Evolutionary conservation across 805 yeast genomes (phyloP).

Genomic region (Candida qinlingensis): DNA sequence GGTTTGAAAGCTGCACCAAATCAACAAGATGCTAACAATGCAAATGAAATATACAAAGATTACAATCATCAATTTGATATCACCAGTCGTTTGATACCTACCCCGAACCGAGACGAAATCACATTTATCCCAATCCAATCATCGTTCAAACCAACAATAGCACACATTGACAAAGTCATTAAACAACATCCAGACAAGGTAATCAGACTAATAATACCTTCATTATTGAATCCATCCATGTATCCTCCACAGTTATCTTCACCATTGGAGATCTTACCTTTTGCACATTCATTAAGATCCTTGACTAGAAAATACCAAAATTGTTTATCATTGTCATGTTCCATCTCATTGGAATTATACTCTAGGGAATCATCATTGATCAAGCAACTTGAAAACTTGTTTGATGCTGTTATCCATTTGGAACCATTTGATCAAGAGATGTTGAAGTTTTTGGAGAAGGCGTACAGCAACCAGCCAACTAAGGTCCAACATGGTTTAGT

Average conservation of each 20-base stretch:
- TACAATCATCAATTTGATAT: constrained; percentile 71
- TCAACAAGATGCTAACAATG: constrained; percentile 17
- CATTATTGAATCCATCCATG: constrained; percentile 72
- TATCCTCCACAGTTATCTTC: constrained; percentile 49
- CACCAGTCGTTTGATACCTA: constrained; percentile 63
- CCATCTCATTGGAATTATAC: constrained; percentile 62
- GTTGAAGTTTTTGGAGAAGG: constrained; percentile 58
- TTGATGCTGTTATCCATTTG: constrained; percentile 66
- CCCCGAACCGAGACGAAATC: constrained; percentile 58
- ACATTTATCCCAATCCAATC: constrained; percentile 42
- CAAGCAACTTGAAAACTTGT: constrained; percentile 49
- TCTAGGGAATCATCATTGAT: constrained; percentile 46
- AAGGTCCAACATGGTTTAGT: constrained; percentile 84
- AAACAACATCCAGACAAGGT: constrained; percentile 40
- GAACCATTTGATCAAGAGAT: constrained; percentile 80
- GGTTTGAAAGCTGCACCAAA: constrained; percentile 42
- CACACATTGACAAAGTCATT: constrained; percentile 40
- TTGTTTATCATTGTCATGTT: constrained; percentile 45
- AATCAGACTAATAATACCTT: constrained; percentile 67
- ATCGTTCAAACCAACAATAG: constrained; percentile 26
- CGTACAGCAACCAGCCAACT: constrained; percentile 65
- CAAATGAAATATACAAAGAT: constrained; percentile 39
- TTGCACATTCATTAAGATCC: constrained; percentile 54
- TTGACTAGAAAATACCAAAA: constrained; percentile 41
- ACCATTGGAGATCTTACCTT: constrained; percentile 47